These are phyloP conservation scores for Flaveria sonorensis DNA, from an alignment of 129 eudicot species.

Conservation along the genomic window DNA sequence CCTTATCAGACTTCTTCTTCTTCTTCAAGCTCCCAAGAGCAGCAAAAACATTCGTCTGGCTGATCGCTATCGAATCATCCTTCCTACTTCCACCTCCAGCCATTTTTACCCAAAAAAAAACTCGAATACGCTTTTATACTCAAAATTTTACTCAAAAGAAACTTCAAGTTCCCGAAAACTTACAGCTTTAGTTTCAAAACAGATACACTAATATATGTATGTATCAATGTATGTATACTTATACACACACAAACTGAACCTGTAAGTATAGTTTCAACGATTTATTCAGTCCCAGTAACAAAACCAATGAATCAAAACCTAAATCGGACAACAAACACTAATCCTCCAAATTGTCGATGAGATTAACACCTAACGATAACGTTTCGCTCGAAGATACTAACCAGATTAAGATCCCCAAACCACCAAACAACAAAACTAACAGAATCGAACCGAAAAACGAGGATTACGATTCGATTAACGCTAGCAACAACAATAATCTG, in stretches of 20 bases:
- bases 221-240: constrained; percentile 16
- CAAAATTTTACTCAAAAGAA: constrained; percentile 4
- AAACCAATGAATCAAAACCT: constrained; percentile 1
- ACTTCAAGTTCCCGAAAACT: constrained; percentile 18
- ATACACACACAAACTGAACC: constrained; percentile 39
- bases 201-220: constrained; percentile 21
- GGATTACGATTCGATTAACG: constrained; percentile 18
- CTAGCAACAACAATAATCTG: constrained; percentile 13
- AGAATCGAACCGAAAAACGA: constrained; percentile 15
- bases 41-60: constrained; percentile 80
- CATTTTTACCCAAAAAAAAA: constrained; percentile 45
- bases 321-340: constrained; percentile 10
- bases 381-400: constrained; percentile 10
- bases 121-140: constrained; percentile 18
- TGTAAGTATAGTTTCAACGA: constrained; percentile 2
- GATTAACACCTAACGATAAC: constrained; percentile 21
- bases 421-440: constrained; percentile 23
- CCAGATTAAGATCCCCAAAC: constrained; percentile 26
- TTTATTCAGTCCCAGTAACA: constrained; percentile 6
- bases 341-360: constrained; percentile 10
- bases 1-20: constrained; percentile 86
- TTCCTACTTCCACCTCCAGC: constrained; percentile 89
- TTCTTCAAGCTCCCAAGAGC: constrained; percentile 81
- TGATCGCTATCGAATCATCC: constrained; percentile 65
- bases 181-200: constrained; percentile 17